phyloP scores from a whole-genome alignment of 371 early-diverging fungal genomes.

The Batrachochytrium dendrobatidis region DNA sequence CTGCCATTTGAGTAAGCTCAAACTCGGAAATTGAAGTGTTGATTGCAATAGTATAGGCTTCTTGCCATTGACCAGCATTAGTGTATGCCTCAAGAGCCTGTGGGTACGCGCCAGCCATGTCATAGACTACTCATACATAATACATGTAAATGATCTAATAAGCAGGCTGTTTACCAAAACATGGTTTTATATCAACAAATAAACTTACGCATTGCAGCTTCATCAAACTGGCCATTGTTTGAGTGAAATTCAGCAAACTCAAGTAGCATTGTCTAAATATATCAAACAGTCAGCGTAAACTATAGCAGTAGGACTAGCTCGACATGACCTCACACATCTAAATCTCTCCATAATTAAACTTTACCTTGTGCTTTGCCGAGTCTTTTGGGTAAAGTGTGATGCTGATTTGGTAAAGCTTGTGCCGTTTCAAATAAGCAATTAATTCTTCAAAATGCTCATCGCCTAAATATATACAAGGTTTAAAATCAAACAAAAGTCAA shows the following conservation, averaged over 20 bases:
- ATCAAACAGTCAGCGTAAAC: background rate
- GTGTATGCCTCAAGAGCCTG: conserved; percentile 66
- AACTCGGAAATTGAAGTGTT: conserved; percentile 3
- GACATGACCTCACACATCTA: too few species aligned
- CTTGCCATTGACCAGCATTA: conserved; percentile 56
- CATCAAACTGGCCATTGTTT: conserved; percentile 16
- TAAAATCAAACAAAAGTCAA: background rate
- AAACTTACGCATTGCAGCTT: conserved; percentile 17
- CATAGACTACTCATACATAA: conserved; percentile 43
- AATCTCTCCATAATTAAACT: background rate
- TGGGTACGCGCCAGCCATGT: conserved; percentile 51
- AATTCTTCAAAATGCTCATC: conserved; percentile 62
- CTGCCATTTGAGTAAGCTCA: conserved; percentile 16
- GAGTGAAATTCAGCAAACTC: conserved; percentile 4
- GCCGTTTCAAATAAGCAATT: conserved; percentile 52
- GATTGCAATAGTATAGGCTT: conserved; percentile 20
- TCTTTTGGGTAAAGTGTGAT: conserved; percentile 51
- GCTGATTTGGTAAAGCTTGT: conserved; percentile 57
- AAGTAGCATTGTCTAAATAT: background rate
- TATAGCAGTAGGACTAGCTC: too few species aligned
- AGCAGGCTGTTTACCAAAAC: background rate
- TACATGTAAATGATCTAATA: background rate
- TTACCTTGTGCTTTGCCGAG: conserved; percentile 29
- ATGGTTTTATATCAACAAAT: background rate
- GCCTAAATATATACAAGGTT: conserved; percentile 12